Percentiles rank a stretch among this genome's conserved stretches.
Evolutionary conservation across 1,139 yeast species (phyloP).

Genomic region (Zygosaccharomyces sapae): DNA sequence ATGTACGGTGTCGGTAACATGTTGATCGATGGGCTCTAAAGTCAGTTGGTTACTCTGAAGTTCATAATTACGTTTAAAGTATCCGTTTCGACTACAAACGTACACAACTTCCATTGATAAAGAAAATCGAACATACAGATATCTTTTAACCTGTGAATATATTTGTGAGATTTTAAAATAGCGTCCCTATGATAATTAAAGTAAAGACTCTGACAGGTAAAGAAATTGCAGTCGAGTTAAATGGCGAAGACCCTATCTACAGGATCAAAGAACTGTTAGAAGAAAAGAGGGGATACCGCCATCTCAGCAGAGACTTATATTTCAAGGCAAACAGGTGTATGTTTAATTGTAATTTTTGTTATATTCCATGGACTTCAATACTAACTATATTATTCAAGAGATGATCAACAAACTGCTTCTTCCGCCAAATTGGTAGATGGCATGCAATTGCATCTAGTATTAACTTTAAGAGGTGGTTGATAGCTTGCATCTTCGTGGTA

Average conservation of each 20-base stretch:
- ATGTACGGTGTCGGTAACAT: constrained; percentile 58
- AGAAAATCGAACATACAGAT: not conserved
- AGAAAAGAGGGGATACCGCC: constrained; percentile 98
- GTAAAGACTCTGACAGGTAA: constrained; percentile 70
- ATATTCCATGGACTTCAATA: constrained; percentile 2
- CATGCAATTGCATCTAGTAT: constrained; percentile 78
- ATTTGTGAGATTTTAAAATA: not conserved
- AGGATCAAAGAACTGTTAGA: constrained; percentile 90
- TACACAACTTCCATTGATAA: not conserved
- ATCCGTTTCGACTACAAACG: not conserved
- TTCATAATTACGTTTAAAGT: not conserved
- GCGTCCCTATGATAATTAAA: constrained; percentile 28
- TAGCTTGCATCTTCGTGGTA: not conserved
- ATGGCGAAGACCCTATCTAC: constrained; percentile 66
- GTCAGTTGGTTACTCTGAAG: constrained; percentile 1
- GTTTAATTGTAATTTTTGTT: constrained; percentile 29
- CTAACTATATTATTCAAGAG: constrained; percentile 38
- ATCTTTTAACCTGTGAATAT: not conserved
- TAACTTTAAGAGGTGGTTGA: constrained; percentile 83
- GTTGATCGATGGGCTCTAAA: constrained; percentile 1
- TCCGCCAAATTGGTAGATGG: constrained; percentile 69
- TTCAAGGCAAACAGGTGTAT: constrained; percentile 84
- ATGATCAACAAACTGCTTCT: constrained; percentile 66
- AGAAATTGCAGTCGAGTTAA: constrained; percentile 73
- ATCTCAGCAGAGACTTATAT: constrained; percentile 86